Base-by-base conservation (phyloP, 179 eudicot genomes). In the Monotropa hypopitys region DNA sequence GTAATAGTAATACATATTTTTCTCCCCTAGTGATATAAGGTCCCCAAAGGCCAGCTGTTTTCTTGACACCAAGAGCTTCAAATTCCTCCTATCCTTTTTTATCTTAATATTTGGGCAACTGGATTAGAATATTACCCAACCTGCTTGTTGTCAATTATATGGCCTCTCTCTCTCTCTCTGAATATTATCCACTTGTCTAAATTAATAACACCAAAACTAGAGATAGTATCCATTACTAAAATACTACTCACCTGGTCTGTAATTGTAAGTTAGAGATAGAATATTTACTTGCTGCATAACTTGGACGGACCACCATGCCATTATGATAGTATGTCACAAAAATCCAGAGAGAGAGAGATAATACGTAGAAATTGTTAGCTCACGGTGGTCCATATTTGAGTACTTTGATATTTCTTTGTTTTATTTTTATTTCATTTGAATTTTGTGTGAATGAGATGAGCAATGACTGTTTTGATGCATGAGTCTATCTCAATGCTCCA, bases 31-130 rank as follows among this genome's bases (percentile, higher is more conserved):
- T 38, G 54, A 45, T 75, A 45, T 75, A 28, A 46, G 68, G 40
- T n/a, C n/a, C 77, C 70, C 56, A 40, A 62, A 62, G 47, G 47
- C 78, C 78, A 75, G 78, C 78, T 75, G 78, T 70, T 75, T 75
- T 75, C 28, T 42, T 43, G 56, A 40, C 10, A 26, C 15, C 33
- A 57, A 7, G 51, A 74, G 53, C 42, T 57, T 45, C 53, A 57
- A 74, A 74, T 74, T 57, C 68, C 15, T 45, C 21, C 8, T 13
- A 2, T 35, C 0, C 0, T 54, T 7, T 5, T 0, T 54, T 5
- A 5, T 54, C n/a, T 20, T n/a, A 5, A 47, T 47, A 6, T 12
- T 8, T 2, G 3, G 8, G 61, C 28, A 54, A 20, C 23, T 54
- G 11, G 23, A 54, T n/a, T 32, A 63, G 21, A 63, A 63, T 63